phyloP scores from a whole-genome alignment of 1,284 basidiomycete species.

The Irpex rosettiformis region DNA sequence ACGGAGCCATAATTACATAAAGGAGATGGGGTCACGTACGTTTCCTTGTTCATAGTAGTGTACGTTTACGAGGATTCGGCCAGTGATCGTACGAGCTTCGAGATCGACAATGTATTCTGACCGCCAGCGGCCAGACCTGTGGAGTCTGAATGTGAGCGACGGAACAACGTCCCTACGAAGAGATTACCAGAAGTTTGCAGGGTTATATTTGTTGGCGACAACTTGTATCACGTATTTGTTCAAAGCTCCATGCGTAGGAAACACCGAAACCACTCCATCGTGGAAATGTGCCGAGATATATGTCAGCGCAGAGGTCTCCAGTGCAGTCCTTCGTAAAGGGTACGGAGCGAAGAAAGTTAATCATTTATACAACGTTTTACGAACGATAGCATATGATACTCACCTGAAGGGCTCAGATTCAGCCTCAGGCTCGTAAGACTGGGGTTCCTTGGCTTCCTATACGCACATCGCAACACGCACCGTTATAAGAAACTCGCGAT shows the following conservation, averaged over 20 bases:
- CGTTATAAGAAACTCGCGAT: neutral
- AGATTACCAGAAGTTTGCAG: conserved; percentile 81
- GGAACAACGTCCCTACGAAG: neutral
- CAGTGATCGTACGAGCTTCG: conserved; percentile 49
- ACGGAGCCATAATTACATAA: neutral
- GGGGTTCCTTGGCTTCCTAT: conserved; percentile 78
- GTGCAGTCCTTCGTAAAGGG: conserved; percentile 46
- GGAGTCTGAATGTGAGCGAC: neutral
- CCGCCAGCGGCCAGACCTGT: conserved; percentile 91
- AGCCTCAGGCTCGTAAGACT: conserved; percentile 56
- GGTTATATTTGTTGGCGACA: conserved; percentile 93
- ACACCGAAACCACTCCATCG: conserved; percentile 71
- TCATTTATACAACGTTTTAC: too few species aligned
- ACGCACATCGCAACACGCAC: neutral
- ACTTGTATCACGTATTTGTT: conserved; percentile 72
- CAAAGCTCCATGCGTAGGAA: conserved; percentile 43
- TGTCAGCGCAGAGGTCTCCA: conserved; percentile 63
- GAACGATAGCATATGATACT: conserved; percentile 17
- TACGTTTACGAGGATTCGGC: conserved; percentile 77
- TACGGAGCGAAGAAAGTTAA: conserved; percentile 5
- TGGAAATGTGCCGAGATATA: conserved; percentile 80
- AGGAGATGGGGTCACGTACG: conserved; percentile 41
- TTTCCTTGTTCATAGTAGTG: conserved; percentile 98
- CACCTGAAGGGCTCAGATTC: conserved; percentile 78
- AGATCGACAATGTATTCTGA: conserved; percentile 71